Percentiles rank a stretch among this genome's conserved stretches.
phyloP scores from a whole-genome alignment of 2,329 filamentous ascomycete species.

The Paecilomyces dactylethromorphus region DNA sequence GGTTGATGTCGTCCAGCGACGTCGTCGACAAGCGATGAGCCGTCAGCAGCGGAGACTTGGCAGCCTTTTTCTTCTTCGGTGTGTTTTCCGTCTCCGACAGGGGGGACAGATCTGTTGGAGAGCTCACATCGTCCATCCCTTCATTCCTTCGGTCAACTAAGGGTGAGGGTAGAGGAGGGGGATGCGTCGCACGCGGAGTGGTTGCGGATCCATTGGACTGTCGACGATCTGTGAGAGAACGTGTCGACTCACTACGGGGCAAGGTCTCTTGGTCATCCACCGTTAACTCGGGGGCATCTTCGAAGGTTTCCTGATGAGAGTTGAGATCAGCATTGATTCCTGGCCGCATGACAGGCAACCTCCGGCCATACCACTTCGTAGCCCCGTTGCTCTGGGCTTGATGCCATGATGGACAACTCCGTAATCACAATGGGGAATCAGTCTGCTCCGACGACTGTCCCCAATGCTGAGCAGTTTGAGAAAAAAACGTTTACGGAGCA shows the following conservation, averaged over 20 bases:
- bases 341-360: slow-evolving; percentile 4
- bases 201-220: slow-evolving; percentile 31
- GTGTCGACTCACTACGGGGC: slow-evolving; percentile 44
- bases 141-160: slow-evolving; percentile 12
- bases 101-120: slow-evolving; percentile 16
- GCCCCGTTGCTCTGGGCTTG: slow-evolving; percentile 34
- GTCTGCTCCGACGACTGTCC: slow-evolving; percentile 4
- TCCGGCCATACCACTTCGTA: slow-evolving; percentile 32
- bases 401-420: slow-evolving; percentile 23
- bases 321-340: slow-evolving; percentile 6
- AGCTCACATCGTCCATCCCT: slow-evolving; percentile 13
- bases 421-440: background rate
- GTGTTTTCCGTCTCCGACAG: slow-evolving; percentile 26
- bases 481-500: slow-evolving; percentile 3
- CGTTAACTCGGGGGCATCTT: slow-evolving; percentile 61
- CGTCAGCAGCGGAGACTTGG: slow-evolving; percentile 48
- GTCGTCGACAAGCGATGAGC: slow-evolving; percentile 50
- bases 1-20: slow-evolving; percentile 60
- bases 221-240: slow-evolving; percentile 52
- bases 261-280: slow-evolving; percentile 21
- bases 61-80: slow-evolving; percentile 25
- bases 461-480: background rate
- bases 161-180: slow-evolving; percentile 20
- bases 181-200: slow-evolving; percentile 30
- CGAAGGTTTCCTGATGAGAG: slow-evolving; percentile 63